phyloP scores from a whole-genome alignment of 345 rosid species.

The Litchi chinensis region DNA sequence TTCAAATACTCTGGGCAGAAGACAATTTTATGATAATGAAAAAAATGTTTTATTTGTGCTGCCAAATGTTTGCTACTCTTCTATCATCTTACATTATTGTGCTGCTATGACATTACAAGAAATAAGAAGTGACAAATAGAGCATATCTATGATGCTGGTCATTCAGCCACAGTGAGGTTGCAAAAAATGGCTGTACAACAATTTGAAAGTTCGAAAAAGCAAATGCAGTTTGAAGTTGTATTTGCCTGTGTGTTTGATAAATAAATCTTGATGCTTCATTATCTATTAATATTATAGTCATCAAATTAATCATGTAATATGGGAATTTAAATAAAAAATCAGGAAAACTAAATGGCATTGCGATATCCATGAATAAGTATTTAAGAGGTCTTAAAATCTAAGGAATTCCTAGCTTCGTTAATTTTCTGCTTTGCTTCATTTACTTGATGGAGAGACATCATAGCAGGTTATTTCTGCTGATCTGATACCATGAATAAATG shows the following conservation, averaged over 20 bases:
- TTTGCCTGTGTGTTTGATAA: neutral
- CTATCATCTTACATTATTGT: neutral
- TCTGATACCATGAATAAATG: neutral
- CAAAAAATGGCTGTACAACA: neutral
- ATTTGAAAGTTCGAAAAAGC: neutral
- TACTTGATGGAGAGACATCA: neutral
- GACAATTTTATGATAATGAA: conserved; percentile 8
- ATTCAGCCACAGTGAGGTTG: neutral
- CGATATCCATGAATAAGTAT: neutral
- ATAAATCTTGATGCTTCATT: neutral
- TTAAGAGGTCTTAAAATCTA: neutral
- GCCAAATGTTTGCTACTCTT: neutral
- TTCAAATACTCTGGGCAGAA: conserved; percentile 19
- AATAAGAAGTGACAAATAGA: neutral
- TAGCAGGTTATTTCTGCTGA: neutral
- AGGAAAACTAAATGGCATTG: neutral
- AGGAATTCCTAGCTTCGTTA: neutral
- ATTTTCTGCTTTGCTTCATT: neutral
- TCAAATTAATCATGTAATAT: neutral
- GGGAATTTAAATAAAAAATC: neutral
- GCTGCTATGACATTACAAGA: neutral
- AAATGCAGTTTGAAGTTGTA: neutral
- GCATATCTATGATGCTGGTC: neutral
- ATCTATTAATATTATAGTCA: neutral
- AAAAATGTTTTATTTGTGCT: conserved; percentile 5